A percentile compares a stretch with the other conserved stretches of the same genome.
These are phyloP conservation scores for Magnusiomyces magnusii DNA, from an alignment of 1,139 yeast species.

Conservation along the genomic window DNA sequence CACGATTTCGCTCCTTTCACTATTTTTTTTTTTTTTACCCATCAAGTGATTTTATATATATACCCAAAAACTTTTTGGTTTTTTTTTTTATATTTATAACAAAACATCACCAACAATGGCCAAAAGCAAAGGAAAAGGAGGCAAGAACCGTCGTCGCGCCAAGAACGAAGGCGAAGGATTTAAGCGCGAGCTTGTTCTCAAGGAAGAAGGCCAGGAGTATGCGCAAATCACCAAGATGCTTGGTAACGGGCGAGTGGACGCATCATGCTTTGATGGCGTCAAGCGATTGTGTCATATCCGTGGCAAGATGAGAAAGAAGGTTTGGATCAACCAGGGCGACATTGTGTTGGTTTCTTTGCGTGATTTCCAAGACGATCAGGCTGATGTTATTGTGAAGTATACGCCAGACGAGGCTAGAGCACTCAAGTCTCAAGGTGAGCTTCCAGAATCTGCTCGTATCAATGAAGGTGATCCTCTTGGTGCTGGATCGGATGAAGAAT, in stretches of 20 bases:
- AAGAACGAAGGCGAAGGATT: slow-evolving; percentile 89
- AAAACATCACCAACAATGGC: slow-evolving; percentile 10
- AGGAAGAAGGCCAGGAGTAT: slow-evolving; percentile 97
- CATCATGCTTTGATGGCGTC: slow-evolving; percentile 86
- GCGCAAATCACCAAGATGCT: slow-evolving; percentile 98
- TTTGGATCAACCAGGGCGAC: slow-evolving; percentile 99
- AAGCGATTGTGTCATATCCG: slow-evolving; percentile 97
- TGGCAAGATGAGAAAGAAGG: slow-evolving; percentile 99
- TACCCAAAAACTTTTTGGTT: no score
- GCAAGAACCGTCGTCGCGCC: slow-evolving; percentile 95
- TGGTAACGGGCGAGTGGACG: slow-evolving; percentile 97
- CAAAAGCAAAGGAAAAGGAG: slow-evolving; percentile 16
- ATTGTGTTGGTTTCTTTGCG: slow-evolving; percentile 91
- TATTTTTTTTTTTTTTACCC: no score
- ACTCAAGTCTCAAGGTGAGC: slow-evolving; percentile 90
- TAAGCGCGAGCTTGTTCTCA: slow-evolving; percentile 87
- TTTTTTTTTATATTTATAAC: no score
- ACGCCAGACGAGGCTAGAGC: slow-evolving; percentile 98
- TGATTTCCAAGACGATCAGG: slow-evolving; percentile 97
- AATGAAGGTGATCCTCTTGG: slow-evolving; percentile 98
- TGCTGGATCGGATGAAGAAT: slow-evolving; percentile 94
- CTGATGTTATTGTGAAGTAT: slow-evolving; percentile 96
- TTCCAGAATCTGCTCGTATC: slow-evolving; percentile 91
- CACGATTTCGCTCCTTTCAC: no score
- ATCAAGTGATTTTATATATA: no score